A percentile compares a stretch with the other conserved stretches of the same genome.
Evolutionary conservation across 768 basidiomycete species (phyloP).

Genomic region (Mycena olivaceomarginata): DNA sequence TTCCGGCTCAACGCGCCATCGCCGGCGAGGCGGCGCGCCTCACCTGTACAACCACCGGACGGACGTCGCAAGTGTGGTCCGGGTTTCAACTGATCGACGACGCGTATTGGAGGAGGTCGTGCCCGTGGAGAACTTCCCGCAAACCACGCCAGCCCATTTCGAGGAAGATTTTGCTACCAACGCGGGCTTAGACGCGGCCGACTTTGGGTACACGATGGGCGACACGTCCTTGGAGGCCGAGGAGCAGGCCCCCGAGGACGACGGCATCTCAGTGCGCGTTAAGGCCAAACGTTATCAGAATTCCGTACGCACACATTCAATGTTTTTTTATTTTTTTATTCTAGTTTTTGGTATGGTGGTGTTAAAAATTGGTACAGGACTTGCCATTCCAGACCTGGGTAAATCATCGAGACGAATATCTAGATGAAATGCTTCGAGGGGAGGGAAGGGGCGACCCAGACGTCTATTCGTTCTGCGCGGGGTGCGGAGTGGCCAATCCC

Average conservation of each 20-base stretch:
- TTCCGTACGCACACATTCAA: not conserved
- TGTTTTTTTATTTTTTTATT: too few species aligned
- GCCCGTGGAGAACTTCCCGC: not conserved
- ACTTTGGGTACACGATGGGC: constrained; percentile 9
- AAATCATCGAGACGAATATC: not conserved
- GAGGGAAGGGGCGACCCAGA: not conserved
- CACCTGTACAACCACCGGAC: too few species aligned
- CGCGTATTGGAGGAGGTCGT: not conserved
- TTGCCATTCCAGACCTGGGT: not conserved
- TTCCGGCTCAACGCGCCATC: too few species aligned
- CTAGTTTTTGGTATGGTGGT: not conserved
- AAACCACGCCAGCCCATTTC: not conserved
- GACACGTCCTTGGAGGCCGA: not conserved
- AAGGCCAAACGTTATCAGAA: not conserved
- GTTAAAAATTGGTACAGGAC: not conserved
- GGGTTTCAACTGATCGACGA: not conserved
- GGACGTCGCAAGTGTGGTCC: too few species aligned
- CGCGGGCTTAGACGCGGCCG: not conserved
- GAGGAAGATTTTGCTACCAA: not conserved
- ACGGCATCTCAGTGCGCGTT: too few species aligned
- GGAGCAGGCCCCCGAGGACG: not conserved
- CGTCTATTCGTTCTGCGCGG: not conserved
- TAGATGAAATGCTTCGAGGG: constrained; percentile 7
- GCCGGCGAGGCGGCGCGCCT: too few species aligned
- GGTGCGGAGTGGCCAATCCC: not conserved